Base-by-base conservation (phyloP, 225 moss, liverwort and hornwort genomes). In the Antitrichia curtipendula region DNA sequence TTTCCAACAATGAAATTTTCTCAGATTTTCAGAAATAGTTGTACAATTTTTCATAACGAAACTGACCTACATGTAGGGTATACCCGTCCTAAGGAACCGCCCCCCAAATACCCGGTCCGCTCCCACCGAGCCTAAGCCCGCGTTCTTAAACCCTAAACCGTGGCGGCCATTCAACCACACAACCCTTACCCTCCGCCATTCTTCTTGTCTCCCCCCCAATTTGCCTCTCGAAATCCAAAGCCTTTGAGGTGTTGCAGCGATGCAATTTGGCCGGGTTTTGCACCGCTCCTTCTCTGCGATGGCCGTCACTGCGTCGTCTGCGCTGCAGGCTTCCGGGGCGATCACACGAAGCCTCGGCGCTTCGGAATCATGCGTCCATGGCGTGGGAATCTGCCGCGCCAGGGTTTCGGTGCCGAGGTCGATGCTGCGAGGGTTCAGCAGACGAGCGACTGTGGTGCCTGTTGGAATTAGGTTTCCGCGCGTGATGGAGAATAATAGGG, bases 261-360 rank as follows among this genome's bases (percentile, higher is more conserved):
- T 93, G 94, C 90, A 69, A 9, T 61, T 83, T 19, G 31, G 87
- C 28, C 71, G 91, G 43, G 52, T 84, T 40, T 27, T 91, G 86
- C 92, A 84, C 21, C 92, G 88, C 75, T 82, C 90, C 43, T 31
- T 90, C 60, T 75, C 91, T 31, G 8, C 64, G 10, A 94, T 94
- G 94, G 94, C 91, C 24, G 57, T 78, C 43, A 86, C 83, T 59
- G 86, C 91, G 10, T 86, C 84, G 13, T 45, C 86, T 8, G 81
- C 85, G 12, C 62, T 89, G 69, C 87, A 83, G 43, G 40, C 22
- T 23, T 57, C 83, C 18, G 86, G 90, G 41, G 36, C 57, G 62
- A 50, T 81, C 13, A 18, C 84, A 13, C 10, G 64, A 63, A 65
- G 31, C 81, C 20, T 71, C 7, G 81, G 73, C 25, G 82, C 65